These are phyloP conservation scores for Chalciporus pseudorubinellus DNA, from an alignment of 768 basidiomycete genomes.

Conservation along the genomic window DNA sequence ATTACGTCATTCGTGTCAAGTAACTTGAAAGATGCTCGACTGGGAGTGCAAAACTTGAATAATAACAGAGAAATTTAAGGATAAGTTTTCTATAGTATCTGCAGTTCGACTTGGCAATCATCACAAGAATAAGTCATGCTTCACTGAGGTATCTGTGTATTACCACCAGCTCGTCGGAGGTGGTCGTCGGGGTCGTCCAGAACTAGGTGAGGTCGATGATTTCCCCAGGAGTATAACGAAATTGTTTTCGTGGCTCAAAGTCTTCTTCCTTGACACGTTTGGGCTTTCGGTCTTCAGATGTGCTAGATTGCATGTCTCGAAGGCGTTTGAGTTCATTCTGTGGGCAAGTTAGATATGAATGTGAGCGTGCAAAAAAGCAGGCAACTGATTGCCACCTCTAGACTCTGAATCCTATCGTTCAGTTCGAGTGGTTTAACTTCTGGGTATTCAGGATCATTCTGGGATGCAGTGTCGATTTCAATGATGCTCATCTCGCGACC, in stretches of 20 bases:
- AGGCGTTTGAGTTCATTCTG: constrained; percentile 17
- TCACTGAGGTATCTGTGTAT: not conserved
- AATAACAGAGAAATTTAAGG: too few species aligned
- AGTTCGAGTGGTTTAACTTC: constrained; percentile 1
- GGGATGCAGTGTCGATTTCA: not conserved
- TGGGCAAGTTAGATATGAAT: not conserved
- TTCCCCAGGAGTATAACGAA: constrained; percentile 1
- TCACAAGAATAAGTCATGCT: too few species aligned
- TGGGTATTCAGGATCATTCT: not conserved
- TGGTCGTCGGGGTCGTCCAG: not conserved
- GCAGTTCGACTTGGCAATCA: too few species aligned
- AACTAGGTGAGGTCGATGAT: constrained; percentile 20
- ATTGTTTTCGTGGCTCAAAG: not conserved
- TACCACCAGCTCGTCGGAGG: too few species aligned
- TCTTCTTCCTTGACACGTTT: constrained; percentile 18
- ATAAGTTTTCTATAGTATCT: too few species aligned
- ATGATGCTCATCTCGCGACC: not conserved
- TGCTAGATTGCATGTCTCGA: constrained; percentile 1
- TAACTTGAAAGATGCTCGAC: too few species aligned
- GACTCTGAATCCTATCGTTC: not conserved
- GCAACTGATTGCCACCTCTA: constrained; percentile 5
- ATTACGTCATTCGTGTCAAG: too few species aligned
- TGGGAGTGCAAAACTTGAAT: too few species aligned
- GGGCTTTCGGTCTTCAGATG: constrained; percentile 7
- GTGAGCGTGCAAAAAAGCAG: not conserved